A percentile compares a stretch with the other conserved stretches of the same genome.
These are phyloP conservation scores for Colletotrichum nymphaeae DNA, from an alignment of 2,329 filamentous ascomycete species.

Conservation along the genomic window DNA sequence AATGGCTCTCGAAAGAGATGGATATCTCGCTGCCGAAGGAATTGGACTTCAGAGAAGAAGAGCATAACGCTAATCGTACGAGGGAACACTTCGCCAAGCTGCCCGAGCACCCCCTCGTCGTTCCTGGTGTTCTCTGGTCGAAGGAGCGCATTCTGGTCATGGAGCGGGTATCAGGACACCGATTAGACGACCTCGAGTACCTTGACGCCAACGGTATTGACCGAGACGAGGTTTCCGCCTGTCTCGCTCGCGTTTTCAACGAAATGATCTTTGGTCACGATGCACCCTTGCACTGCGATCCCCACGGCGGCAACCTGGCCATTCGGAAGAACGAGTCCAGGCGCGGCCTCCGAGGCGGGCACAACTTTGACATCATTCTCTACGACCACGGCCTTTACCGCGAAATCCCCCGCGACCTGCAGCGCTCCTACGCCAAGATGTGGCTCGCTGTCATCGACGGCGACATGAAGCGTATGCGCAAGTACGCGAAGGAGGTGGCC, in stretches of 20 bases:
- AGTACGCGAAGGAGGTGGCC: conserved; percentile 89
- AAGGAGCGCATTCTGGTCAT: conserved; percentile 92
- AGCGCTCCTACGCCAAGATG: conserved; percentile 92
- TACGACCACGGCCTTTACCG: conserved; percentile 98
- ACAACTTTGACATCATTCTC: conserved; percentile 94
- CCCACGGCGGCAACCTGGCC: conserved; percentile 95
- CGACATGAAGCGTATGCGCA: conserved; percentile 86
- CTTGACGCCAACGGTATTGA: conserved; percentile 89
- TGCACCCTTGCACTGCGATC: conserved; percentile 94
- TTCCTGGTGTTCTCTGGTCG: conserved; percentile 91
- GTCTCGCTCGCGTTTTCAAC: conserved; percentile 93
- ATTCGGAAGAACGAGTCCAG: conserved; percentile 79
- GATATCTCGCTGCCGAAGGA: conserved; percentile 90
- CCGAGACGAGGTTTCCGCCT: conserved; percentile 93
- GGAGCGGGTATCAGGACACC: conserved; percentile 88
- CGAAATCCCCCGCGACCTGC: conserved; percentile 82
- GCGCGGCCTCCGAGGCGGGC: conserved; percentile 58
- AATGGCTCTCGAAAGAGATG: conserved; percentile 96
- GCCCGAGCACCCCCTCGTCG: conserved; percentile 82
- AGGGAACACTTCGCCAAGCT: conserved; percentile 83
- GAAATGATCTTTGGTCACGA: conserved; percentile 97
- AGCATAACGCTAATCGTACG: conserved; percentile 82
- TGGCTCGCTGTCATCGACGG: conserved; percentile 96
- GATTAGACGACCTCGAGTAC: conserved; percentile 89
- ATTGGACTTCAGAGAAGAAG: conserved; percentile 89